Evolutionary conservation across 2,329 filamentous ascomycete genomes (phyloP), one percentile per base, ranked within the genome.

Genomic region (Clonostachys rosea): DNA sequence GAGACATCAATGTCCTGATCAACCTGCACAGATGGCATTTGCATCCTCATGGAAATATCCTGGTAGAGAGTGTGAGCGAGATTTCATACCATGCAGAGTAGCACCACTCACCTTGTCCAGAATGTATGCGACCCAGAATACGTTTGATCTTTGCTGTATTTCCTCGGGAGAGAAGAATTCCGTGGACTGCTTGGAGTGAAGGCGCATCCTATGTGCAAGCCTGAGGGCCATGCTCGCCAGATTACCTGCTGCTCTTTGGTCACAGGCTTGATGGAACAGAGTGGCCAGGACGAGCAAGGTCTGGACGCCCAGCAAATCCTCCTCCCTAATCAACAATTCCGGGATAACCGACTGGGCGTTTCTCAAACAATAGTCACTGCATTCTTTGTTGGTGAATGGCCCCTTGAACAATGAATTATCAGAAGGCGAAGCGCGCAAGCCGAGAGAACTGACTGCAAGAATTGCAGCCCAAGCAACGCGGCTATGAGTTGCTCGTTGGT

Each of bases 111-210:
- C 67, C 56, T 70, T 71, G 46, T 72, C 69, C 6, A 71, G 52
- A 5, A 54, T 54, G 36, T 71, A 72, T 4, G 65, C 64, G 8
- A 70, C 60, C 69, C 68, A 72, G 40, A 72, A 72, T 2, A 71
- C 56, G 0, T 67, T 56, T 4, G 57, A 56, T 24, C 68, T 54
- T 33, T 70, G 65, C n/a, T 60, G 56, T 3, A 57, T 58, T 5
- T 68, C 60, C 0, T 62, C 60, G 0, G 58, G 51, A 1, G 63
- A 44, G 12, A 62, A 62, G 0, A 48, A 46, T 11, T 54, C 48
- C 1, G 54, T 47, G 0, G 58, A 49, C 2, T 57, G 49, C 16
- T 60, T 59, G 2, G 63, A 57, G 30, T 73, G 66, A 6, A 72
- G 46, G 4, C 57, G 56, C 30, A 71, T 44, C 0, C 60, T 55